A percentile compares a stretch with the other conserved stretches of the same genome.
These are phyloP conservation scores for Sophora flavescens DNA, from an alignment of 306 rosid genomes.

Conservation along the genomic window DNA sequence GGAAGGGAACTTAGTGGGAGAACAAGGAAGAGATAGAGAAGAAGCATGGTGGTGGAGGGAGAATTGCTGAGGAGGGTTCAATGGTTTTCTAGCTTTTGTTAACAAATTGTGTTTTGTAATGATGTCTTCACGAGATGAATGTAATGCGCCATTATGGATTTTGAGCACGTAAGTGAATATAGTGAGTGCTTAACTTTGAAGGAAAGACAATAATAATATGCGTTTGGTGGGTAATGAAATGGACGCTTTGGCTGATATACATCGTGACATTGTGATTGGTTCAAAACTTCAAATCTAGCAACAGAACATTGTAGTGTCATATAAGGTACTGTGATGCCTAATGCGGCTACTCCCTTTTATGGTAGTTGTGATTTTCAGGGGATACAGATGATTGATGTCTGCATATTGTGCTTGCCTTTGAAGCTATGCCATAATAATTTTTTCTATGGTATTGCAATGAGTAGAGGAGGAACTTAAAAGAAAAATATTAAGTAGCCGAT, in stretches of 20 bases:
- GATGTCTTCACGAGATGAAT: slow-evolving; percentile 37
- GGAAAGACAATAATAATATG: slow-evolving; percentile 56
- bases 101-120: slow-evolving; percentile 50
- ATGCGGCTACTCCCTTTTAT: slow-evolving; percentile 11
- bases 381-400: slow-evolving; percentile 30
- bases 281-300: background rate
- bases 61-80: slow-evolving; percentile 18
- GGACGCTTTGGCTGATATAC: background rate
- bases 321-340: slow-evolving; percentile 19
- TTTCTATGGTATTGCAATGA: background rate
- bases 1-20: slow-evolving; percentile 49
- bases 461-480: no score
- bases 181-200: slow-evolving; percentile 76
- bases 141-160: slow-evolving; percentile 49
- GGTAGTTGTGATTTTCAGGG: slow-evolving; percentile 24
- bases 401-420: slow-evolving; percentile 62
- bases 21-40: slow-evolving; percentile 47
- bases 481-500: no score
- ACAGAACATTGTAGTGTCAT: slow-evolving; percentile 8
- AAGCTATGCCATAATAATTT: slow-evolving; percentile 57
- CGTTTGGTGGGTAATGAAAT: slow-evolving; percentile 59
- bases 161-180: slow-evolving; percentile 37
- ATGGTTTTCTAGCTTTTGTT: slow-evolving; percentile 50
- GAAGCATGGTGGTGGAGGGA: slow-evolving; percentile 48
- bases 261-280: slow-evolving; percentile 24